Base-by-base conservation (phyloP, 495 filamentous ascomycete genomes). In the Neurospora terricola region DNA sequence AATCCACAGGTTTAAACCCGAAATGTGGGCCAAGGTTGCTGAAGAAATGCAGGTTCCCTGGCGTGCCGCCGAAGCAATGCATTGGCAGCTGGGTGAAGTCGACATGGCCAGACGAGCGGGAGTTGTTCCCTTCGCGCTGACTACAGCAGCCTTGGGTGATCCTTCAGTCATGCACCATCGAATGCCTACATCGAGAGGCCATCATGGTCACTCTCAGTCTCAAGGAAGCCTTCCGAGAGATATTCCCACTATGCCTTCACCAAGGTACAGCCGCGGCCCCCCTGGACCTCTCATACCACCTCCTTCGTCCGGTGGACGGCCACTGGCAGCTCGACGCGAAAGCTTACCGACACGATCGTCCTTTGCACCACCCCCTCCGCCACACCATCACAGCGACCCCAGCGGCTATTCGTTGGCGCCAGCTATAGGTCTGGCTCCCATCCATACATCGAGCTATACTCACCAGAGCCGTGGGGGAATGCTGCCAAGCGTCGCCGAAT, bases 21-120 rank as follows among this genome's bases (percentile, higher is more conserved):
- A 98, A 76, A 97, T 99, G 93, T 99, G 96, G 96, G 89, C 90
- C 62, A 93, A 93, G 76, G 90, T 99, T 6, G 92, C 94, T 40
- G 91, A 92, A 80, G 96, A 99, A 83, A 94, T 99, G 91, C 89
- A 89, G n/a, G 90, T 98, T 75, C 96, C 96, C 36, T 99, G 95
- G 94, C 89, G 95, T 71, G 92, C 96, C 8, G 95, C 92, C 38
- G 96, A 99, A 83, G 93, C 92, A 18, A 97, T 97, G 94, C 96
- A 99, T 82, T 99, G 96, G 96, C 92, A 96, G 77, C 82, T 99
- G 23, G 96, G 96, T 70, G 94, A 97, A 80, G 84, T 88, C 76
- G 96, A 98, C 73, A 98, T 99, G 92, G 93, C 93, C 39, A 87
- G 91, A 72, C 91, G 93, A 72, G 93, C 93, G n/a, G 93, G 93